These are phyloP conservation scores for Globisporangium heterothallicum DNA, from an alignment of 352 stramenopile genomes.

Conservation along the genomic window DNA sequence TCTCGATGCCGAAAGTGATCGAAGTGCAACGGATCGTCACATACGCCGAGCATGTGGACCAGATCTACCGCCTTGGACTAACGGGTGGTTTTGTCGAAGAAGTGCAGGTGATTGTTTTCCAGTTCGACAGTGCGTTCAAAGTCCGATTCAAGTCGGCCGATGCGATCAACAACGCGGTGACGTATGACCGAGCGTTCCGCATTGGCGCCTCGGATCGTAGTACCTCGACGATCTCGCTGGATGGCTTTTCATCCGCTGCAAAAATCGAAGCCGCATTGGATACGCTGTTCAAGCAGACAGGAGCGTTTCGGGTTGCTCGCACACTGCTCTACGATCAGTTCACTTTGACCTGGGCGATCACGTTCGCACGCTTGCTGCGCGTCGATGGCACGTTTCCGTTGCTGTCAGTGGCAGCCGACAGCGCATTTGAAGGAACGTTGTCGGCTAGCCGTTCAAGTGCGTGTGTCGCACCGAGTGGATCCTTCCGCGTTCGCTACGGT, in stretches of 20 bases:
- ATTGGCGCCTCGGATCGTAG: conserved; percentile 19
- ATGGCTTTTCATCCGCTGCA: conserved; percentile 44
- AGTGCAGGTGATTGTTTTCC: conserved; percentile 39
- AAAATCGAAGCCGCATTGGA: conserved; percentile 42
- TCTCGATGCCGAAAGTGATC: conserved; percentile 42
- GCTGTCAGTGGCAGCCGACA: conserved; percentile 23
- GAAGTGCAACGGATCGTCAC: conserved; percentile 66
- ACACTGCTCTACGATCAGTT: conserved; percentile 27
- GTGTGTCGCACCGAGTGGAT: conserved; percentile 25
- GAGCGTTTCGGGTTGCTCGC: conserved; percentile 26
- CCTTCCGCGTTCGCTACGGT: conserved; percentile 43
- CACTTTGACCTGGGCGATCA: conserved; percentile 44
- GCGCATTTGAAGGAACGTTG: conserved; percentile 42
- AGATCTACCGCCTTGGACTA: conserved; percentile 35
- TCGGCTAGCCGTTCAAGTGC: conserved; percentile 9
- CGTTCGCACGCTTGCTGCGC: conserved; percentile 39
- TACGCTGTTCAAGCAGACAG: conserved; percentile 20
- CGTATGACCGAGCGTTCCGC: conserved; percentile 40
- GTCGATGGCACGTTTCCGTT: conserved; percentile 28
- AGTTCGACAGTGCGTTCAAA: conserved; percentile 50
- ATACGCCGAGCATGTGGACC: conserved; percentile 51
- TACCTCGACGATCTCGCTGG: conserved; percentile 19
- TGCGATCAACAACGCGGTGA: conserved; percentile 23
- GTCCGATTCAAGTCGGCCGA: conserved; percentile 26
- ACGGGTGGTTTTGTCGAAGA: conserved; percentile 42